phyloP scores from a whole-genome alignment of 78 protist species.

The Planoprotostelium fungivorum region DNA sequence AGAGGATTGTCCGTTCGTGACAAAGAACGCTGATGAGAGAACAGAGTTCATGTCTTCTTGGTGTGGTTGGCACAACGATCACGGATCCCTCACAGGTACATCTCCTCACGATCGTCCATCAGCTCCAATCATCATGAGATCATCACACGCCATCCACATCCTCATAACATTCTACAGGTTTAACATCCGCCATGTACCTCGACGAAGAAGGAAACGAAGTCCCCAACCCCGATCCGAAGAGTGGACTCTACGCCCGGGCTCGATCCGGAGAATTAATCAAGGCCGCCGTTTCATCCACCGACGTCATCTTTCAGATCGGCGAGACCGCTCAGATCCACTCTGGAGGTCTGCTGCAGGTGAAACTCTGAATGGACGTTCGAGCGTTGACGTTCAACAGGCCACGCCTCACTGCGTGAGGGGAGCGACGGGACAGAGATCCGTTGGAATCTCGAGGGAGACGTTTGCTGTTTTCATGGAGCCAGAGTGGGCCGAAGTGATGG shows the following conservation, averaged over 20 bases:
- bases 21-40: background rate
- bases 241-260: conserved; percentile 47
- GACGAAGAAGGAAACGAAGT: conserved; percentile 14
- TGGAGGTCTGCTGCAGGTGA: conserved; percentile 59
- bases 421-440: background rate
- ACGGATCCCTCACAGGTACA: conserved; percentile 47
- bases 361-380: conserved; percentile 43
- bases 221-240: conserved; percentile 39
- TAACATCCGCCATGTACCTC: conserved; percentile 49
- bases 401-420: conserved; percentile 4
- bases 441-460: conserved; percentile 46
- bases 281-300: conserved; percentile 40
- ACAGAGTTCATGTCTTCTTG: conserved; percentile 16
- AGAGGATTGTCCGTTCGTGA: background rate
- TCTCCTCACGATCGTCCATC: background rate
- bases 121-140: background rate
- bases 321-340: conserved; percentile 65
- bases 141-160: no score
- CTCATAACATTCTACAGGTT: background rate
- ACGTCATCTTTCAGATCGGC: conserved; percentile 63
- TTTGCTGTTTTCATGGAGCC: conserved; percentile 73
- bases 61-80: conserved; percentile 76
- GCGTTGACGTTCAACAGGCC: conserved; percentile 15
- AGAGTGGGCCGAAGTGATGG: conserved; percentile 31
- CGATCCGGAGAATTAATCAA: conserved; percentile 42